A percentile compares a stretch with the other conserved stretches of the same genome.
Evolutionary conservation across 495 filamentous ascomycete species (phyloP).

Genomic region (Usnea hakonensis): DNA sequence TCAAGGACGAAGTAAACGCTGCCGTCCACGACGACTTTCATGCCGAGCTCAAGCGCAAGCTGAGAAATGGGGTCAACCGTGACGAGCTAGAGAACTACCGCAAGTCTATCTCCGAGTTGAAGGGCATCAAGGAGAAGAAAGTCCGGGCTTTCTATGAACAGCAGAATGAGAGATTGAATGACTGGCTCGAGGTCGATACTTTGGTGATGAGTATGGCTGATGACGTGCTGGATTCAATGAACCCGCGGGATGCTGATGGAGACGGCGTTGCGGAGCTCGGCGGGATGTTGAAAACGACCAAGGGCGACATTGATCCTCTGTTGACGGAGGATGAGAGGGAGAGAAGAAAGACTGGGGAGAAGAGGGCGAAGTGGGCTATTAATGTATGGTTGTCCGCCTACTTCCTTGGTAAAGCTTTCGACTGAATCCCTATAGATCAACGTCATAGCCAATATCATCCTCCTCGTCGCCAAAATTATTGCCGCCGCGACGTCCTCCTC

Average conservation of each 20-base stretch:
- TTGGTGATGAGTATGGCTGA: constrained; percentile 43
- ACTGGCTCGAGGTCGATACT: constrained; percentile 47
- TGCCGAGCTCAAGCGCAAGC: constrained; percentile 34
- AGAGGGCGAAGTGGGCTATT: constrained; percentile 44
- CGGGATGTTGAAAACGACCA: constrained; percentile 32
- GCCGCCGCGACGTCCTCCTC: constrained; percentile 71
- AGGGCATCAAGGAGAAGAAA: constrained; percentile 41
- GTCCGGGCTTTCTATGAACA: constrained; percentile 39
- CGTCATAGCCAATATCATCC: constrained; percentile 66
- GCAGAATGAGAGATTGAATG: constrained; percentile 43
- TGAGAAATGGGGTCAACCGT: constrained; percentile 38
- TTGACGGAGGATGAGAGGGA: constrained; percentile 43
- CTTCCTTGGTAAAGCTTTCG: neutral
- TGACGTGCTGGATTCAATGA: constrained; percentile 46
- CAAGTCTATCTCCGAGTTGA: constrained; percentile 39
- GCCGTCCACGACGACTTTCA: constrained; percentile 20
- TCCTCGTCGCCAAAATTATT: constrained; percentile 70
- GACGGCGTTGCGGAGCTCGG: constrained; percentile 39
- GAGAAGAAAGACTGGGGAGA: constrained; percentile 31
- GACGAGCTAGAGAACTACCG: constrained; percentile 34
- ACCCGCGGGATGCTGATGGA: constrained; percentile 41
- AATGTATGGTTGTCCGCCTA: constrained; percentile 27
- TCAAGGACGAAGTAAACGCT: constrained; percentile 17
- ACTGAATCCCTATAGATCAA: constrained; percentile 55
- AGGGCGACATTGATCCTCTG: constrained; percentile 36